phyloP scores from a whole-genome alignment of 768 basidiomycete species.

The Melanogaster broomeanus region DNA sequence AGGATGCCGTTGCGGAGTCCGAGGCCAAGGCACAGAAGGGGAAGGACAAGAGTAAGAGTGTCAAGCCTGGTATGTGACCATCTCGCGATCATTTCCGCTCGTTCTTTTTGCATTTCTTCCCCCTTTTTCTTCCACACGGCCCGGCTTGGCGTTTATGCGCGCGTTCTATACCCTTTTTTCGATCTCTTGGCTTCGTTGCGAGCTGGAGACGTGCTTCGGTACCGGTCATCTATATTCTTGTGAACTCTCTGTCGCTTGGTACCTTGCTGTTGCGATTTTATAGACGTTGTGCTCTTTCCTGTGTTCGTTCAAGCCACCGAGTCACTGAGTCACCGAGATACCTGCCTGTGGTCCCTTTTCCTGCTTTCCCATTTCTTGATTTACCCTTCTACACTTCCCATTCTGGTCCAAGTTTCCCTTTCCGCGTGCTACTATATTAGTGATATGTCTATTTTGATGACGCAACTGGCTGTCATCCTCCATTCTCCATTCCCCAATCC shows the following conservation, averaged over 20 bases:
- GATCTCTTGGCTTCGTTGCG: background rate
- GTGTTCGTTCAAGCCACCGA: too few relatives aligned
- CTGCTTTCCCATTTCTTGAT: background rate
- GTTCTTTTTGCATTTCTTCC: background rate
- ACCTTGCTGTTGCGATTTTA: too few relatives aligned
- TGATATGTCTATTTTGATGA: too few relatives aligned
- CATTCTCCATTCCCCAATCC: background rate
- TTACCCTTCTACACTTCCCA: background rate
- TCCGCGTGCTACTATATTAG: background rate
- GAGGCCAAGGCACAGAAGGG: constrained; percentile 44
- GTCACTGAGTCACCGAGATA: too few relatives aligned
- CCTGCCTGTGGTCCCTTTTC: background rate
- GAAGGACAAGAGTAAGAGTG: constrained; percentile 36
- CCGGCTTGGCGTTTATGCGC: too few relatives aligned
- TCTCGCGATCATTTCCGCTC: background rate
- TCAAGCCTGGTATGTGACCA: constrained; percentile 45
- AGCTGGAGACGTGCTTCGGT: too few relatives aligned
- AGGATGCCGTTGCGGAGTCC: constrained; percentile 41
- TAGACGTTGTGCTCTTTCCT: too few relatives aligned
- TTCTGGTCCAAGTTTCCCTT: constrained; percentile 3
- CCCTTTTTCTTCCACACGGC: background rate
- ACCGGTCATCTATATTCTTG: too few relatives aligned
- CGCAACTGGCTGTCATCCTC: too few relatives aligned
- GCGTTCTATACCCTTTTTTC: constrained; percentile 1
- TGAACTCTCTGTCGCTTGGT: too few relatives aligned